Evolutionary conservation across 306 rosid species (phyloP), one percentile per base, ranked within the genome.

Genomic region (Carpinus fangiana): DNA sequence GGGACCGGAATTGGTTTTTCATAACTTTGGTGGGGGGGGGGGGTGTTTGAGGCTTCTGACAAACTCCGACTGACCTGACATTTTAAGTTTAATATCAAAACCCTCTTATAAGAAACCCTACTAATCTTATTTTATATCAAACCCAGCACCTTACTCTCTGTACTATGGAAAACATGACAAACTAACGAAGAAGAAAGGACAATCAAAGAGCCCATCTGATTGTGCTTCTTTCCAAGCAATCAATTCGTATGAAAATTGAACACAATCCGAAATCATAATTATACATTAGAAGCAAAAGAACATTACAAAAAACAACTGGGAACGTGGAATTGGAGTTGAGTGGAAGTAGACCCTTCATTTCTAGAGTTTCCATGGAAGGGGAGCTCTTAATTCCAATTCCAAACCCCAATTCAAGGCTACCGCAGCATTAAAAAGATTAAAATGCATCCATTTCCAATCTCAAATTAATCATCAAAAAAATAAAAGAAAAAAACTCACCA

Each of bases 401-500:
- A 61, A 61, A 14, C n/a, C 23, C 68, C 38, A 62, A 31, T 62
- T 62, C 2, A 11, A 26, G 16, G n/a, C 20, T 62, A 34, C 41
- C 45, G 18, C n/a, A 12, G 45, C 69, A 31, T 62, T 11, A 14
- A 31, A 62, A 18, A 7, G 16, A 31, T 62, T 12, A 62, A 62
- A 62, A 38, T 71, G 62, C 47, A 34, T 75, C 79, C 31, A 79
- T 70, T 76, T 14, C 53, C 45, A 72, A 73, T 14, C 60, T 72
- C 8, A 62, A 79, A 52, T 20, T 69, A 64, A n/a, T 12, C 34
- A 10, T 23, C 28, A 12, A 20, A 76, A 77, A 34, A 41, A 67
- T 20, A 82, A 65, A 45, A 20, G 41, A 66, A 80, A 26, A 2
- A 64, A 62, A 73, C 84, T 70, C 73, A 92, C 98, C 97, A 41